A percentile compares a stretch with the other conserved stretches of the same genome.
These are phyloP conservation scores for Candida michaelii DNA, from an alignment of 805 yeast species.

Conservation along the genomic window DNA sequence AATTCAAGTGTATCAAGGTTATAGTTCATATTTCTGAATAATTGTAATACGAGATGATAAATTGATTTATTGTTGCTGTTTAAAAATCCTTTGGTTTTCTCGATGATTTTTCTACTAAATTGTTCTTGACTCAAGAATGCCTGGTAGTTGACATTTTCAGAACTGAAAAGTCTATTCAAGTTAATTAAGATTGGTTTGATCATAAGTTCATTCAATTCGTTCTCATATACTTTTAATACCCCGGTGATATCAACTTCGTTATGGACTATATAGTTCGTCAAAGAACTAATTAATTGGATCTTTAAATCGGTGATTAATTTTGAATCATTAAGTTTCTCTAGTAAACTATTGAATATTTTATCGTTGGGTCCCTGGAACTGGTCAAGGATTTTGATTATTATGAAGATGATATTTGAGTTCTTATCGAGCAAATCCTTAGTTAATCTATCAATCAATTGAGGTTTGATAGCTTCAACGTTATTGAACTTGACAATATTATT, in stretches of 20 bases:
- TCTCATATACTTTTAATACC: constrained; percentile 8
- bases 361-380: constrained; percentile 7
- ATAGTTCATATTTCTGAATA: constrained; percentile 12
- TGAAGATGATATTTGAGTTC: constrained; percentile 12
- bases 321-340: constrained; percentile 11
- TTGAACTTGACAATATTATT: constrained; percentile 6
- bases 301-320: constrained; percentile 15
- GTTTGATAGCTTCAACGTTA: not conserved
- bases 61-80: constrained; percentile 11
- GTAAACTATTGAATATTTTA: constrained; percentile 9
- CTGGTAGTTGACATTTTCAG: constrained; percentile 9
- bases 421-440: constrained; percentile 10
- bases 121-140: constrained; percentile 5
- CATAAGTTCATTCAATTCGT: constrained; percentile 13
- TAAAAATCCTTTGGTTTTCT: constrained; percentile 10
- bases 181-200: constrained; percentile 11
- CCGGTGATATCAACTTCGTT: constrained; percentile 4
- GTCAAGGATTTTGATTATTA: constrained; percentile 12
- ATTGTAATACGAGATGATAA: constrained; percentile 11
- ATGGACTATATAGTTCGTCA: constrained; percentile 10
- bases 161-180: constrained; percentile 10
- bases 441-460: constrained; percentile 7
- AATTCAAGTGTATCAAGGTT: constrained; percentile 10
- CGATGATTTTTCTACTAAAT: constrained; percentile 7
- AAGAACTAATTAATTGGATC: constrained; percentile 12